A percentile compares a stretch with the other conserved stretches of the same genome.
Conservation (phyloP, 768 basidiomycete species). For the Boletus vinaceobasis region DNA sequence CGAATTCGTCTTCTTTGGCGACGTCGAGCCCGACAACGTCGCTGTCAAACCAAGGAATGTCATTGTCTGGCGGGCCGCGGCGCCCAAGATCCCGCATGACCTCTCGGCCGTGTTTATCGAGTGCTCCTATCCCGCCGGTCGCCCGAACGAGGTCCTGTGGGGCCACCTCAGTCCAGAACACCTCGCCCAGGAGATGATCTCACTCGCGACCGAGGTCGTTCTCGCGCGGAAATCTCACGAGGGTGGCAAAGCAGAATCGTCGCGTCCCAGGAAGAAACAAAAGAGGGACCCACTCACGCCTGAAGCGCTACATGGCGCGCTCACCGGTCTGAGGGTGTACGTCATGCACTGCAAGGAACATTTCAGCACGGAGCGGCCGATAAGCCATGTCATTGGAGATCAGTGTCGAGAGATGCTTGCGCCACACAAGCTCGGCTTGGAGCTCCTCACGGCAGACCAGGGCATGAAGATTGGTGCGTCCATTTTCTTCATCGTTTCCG, state of each 20-base stretch:
- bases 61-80: constrained; percentile 79
- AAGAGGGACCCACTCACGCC: constrained; percentile 35
- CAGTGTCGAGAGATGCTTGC: constrained; percentile 68
- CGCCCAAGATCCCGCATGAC: constrained; percentile 64
- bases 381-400: constrained; percentile 64
- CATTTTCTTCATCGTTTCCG: background rate
- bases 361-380: constrained; percentile 47
- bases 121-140: constrained; percentile 81
- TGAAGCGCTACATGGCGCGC: constrained; percentile 47
- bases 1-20: constrained; percentile 93
- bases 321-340: constrained; percentile 65
- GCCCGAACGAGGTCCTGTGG: constrained; percentile 65
- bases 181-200: constrained; percentile 68
- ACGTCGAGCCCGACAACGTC: constrained; percentile 84
- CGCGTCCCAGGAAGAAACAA: constrained; percentile 35
- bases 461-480: constrained; percentile 79
- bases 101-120: constrained; percentile 89
- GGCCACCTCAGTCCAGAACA: constrained; percentile 87
- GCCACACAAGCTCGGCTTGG: constrained; percentile 61
- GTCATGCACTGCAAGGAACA: constrained; percentile 88
- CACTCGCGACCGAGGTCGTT: constrained; percentile 67
- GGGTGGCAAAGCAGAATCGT: constrained; percentile 2
- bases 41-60: constrained; percentile 57
- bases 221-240: constrained; percentile 38
- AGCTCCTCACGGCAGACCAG: constrained; percentile 68